Evolutionary conservation across 345 rosid species (phyloP).

Genomic region (Laguncularia racemosa): DNA sequence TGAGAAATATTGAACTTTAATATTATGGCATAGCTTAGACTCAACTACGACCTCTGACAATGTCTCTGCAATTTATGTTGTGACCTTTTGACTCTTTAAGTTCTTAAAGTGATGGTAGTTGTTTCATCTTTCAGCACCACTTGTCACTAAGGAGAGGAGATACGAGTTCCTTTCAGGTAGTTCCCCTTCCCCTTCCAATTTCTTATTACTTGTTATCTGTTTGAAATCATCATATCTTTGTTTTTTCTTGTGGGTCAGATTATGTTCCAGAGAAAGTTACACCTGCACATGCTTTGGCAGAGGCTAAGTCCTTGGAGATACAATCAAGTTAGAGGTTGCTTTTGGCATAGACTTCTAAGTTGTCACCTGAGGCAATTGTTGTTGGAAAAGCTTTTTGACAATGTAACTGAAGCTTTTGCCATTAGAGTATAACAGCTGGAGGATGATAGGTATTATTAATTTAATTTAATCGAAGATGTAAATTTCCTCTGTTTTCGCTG

Average conservation of each 20-base stretch:
- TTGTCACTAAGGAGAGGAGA: constrained; percentile 41
- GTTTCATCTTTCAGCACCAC: constrained; percentile 41
- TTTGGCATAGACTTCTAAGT: no score
- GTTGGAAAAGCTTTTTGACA: no score
- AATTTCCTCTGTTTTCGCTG: no score
- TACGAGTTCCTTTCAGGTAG: constrained; percentile 85
- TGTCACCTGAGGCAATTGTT: no score
- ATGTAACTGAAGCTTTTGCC: no score
- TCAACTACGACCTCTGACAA: no score
- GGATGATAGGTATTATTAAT: no score
- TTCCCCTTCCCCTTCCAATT: not conserved
- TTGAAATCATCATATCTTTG: not conserved
- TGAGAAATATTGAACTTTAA: no score
- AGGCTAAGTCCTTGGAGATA: constrained; percentile 15
- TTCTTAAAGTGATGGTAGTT: not conserved
- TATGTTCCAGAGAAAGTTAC: constrained; percentile 67
- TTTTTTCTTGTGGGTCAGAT: constrained; percentile 31
- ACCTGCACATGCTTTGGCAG: constrained; percentile 52
- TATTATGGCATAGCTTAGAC: no score
- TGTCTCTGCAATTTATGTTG: no score
- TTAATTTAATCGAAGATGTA: no score
- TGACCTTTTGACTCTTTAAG: not conserved
- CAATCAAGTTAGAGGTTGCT: constrained; percentile 15
- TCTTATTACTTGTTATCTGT: not conserved
- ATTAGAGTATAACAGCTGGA: no score